Evolutionary conservation across 176 grass and related monocot species (phyloP), one percentile per base, ranked within the genome.

Genomic region (Avena eriantha): DNA sequence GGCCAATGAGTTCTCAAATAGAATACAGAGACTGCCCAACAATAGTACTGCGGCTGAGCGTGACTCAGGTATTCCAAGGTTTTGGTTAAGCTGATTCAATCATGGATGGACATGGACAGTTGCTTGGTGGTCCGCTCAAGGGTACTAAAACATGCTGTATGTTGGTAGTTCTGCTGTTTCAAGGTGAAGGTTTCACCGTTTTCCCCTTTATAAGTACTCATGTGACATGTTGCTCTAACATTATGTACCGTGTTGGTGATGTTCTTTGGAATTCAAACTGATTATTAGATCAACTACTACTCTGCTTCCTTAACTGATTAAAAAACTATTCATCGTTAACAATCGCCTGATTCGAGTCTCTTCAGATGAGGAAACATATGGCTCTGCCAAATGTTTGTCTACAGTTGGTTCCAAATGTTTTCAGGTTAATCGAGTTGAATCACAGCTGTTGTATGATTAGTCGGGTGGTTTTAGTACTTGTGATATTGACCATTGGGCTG

Each of bases 1-100:
- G 97, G 92, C 90, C 63, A 99, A 97, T 16, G 94, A 99, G 83
- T 97, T 99, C 83, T 97, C 97, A 65, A 89, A 69, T 7, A 91
- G 92, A 88, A 99, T 99, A 85, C 97, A 97, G 91, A 97, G 89
- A 84, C 72, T 95, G 71, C 89, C 94, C 35, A 97, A 89, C 88
- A 81, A 85, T 59, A 87, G 89, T 73, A 82, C 87, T 75, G 87
- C 69, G 39, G 83, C 81, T 57, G 93, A 95, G 78, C 93, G 88
- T 2, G 84, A 90, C 51, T 91, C 86, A 0, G 89, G 87, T 59
- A 87, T 88, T 34, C 87, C 92, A 63, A 94, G 89, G 60, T 93
- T 93, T 86, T 90, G 97, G 94, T 91, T 94, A 81, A 94, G 71
- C 74, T 99, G 82, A 90, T 88, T 70, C 46, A 73, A 24, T 86